These are phyloP conservation scores for Venturiaceae sp. DNA, from an alignment of 2,329 filamentous ascomycete species.

Conservation along the genomic window DNA sequence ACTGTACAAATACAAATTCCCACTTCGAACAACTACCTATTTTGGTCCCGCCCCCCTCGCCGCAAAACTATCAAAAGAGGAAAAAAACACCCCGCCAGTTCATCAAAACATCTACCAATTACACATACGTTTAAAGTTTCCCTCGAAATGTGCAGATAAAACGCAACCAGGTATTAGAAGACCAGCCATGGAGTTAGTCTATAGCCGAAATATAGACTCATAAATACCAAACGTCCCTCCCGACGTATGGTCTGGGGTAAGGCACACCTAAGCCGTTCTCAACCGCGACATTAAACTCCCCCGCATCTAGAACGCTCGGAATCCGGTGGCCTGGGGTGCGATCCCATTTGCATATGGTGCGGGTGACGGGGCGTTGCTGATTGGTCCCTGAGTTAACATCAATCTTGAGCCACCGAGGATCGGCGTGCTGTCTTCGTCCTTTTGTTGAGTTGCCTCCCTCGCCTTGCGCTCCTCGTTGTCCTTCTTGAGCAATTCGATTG, in stretches of 20 bases:
- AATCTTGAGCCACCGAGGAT: slow-evolving; percentile 82
- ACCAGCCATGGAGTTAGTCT: not conserved
- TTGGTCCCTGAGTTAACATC: slow-evolving; percentile 90
- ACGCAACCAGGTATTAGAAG: not conserved
- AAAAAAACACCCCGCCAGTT: not conserved
- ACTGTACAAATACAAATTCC: not conserved
- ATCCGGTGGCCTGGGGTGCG: slow-evolving; percentile 71
- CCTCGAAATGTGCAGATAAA: not conserved
- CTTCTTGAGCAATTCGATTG: slow-evolving; percentile 76
- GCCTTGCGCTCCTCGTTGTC: slow-evolving; percentile 92
- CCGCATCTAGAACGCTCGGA: slow-evolving; percentile 8
- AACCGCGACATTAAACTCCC: not conserved
- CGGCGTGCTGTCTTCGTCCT: slow-evolving; percentile 86
- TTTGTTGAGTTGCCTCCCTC: slow-evolving; percentile 62
- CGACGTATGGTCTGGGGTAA: not conserved
- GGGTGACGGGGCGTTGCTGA: slow-evolving; percentile 36
- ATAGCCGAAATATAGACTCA: not conserved
- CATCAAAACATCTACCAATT: slow-evolving; percentile 3
- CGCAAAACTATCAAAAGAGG: not conserved
- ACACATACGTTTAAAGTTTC: not conserved
- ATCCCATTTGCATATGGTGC: slow-evolving; percentile 78
- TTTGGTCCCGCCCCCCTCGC: not conserved
- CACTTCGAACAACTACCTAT: not conserved
- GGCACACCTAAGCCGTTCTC: not conserved
- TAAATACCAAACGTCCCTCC: not conserved